Evolutionary conservation across 805 yeast genomes (phyloP).

Genomic region (Kregervanrija pseudodelftensis): DNA sequence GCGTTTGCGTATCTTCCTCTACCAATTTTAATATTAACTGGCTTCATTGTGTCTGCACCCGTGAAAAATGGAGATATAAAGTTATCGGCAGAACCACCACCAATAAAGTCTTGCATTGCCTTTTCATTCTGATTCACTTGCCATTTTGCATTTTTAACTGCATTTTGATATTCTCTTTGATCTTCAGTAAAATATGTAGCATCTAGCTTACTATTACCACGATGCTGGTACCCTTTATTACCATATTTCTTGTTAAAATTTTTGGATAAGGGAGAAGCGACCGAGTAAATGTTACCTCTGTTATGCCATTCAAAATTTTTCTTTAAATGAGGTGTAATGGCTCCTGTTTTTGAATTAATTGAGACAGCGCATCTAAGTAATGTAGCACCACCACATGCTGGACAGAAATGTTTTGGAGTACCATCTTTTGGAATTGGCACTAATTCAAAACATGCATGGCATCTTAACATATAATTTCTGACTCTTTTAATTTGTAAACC

Average conservation of each 20-base stretch:
- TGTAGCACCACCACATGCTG: constrained; percentile 92
- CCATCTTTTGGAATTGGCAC: constrained; percentile 74
- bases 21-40: constrained; percentile 74
- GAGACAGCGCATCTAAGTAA: constrained; percentile 86
- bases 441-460: constrained; percentile 92
- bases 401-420: constrained; percentile 80
- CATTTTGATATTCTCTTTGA: constrained; percentile 87
- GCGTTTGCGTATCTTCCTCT: constrained; percentile 77
- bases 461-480: constrained; percentile 88
- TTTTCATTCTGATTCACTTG: constrained; percentile 81
- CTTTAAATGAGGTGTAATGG: constrained; percentile 80
- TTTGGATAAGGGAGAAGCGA: constrained; percentile 85
- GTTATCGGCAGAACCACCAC: constrained; percentile 89
- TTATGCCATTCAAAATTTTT: constrained; percentile 89
- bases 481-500: constrained; percentile 83
- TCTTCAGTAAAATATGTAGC: constrained; percentile 75
- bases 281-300: constrained; percentile 73
- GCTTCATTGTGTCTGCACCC: constrained; percentile 42
- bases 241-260: constrained; percentile 66
- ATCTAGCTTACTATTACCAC: constrained; percentile 44
- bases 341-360: constrained; percentile 71
- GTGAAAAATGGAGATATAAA: constrained; percentile 80
- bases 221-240: constrained; percentile 73
- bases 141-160: constrained; percentile 84
- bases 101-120: constrained; percentile 79